Evolutionary conservation across 106 monocot species (phyloP), one percentile per base, ranked within the genome.

Genomic region (Allium cepa): DNA sequence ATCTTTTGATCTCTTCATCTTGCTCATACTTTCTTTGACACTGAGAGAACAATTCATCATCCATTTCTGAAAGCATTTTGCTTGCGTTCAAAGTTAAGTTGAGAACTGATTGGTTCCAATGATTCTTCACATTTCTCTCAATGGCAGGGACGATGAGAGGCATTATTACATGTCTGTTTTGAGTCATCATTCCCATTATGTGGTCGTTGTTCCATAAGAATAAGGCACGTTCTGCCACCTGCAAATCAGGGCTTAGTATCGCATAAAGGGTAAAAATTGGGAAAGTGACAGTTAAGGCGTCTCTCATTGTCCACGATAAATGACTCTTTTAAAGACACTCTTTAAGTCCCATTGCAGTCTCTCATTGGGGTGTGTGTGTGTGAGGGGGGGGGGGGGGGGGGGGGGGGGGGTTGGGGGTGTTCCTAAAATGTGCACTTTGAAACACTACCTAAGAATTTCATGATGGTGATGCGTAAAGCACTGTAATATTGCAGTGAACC

Each of bases 151-250:
- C 58, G 50, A 94, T 62, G n/a, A 94, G 56, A 15, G 94, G 94
- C 60, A 88, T 57, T 62, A 94, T 79, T 53, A 62, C 77, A 48
- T 88, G 82, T 18, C 90, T 82, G 65, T 88, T 85, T 53, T 90
- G 94, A 9, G 90, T 78, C 18, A 90, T 74, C 67, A 94, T 55
- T n/a, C 73, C 76, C 9, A 83, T 83, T 18, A 94, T 68, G 56
- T 90, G 87, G 72, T 94, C 94, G 17, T 94, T 94, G 87, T 90
- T 90, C 85, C 90, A 94, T 51, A 94, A 69, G 76, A 87, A 90
- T 7, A 90, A 68, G 12, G 94, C 87, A 62, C 94, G 71, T 68
- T 94, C 94, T 1, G 94, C 87, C 58, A 94, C 94, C 94, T 94
- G 90, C 47, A 74, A 78, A 1, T 36, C 3, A 36, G 36, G 36